Evolutionary conservation across 192 early-diverging fungal genomes (phyloP), one percentile per base, ranked within the genome.

Genomic region (Umbelopsis ramanniana): DNA sequence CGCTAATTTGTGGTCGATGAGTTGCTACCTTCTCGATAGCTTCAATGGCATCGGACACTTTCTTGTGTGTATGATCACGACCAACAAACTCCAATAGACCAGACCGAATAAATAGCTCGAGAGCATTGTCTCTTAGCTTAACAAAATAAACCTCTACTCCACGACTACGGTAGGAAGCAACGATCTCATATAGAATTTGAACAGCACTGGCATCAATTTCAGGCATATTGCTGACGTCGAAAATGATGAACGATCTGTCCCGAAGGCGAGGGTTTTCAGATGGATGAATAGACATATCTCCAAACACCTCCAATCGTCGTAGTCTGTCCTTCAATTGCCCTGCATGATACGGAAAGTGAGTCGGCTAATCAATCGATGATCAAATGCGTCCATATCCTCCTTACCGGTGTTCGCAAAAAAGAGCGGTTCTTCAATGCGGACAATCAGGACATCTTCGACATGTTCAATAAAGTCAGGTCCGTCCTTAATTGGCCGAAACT

Each of bases 271-370:
- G 93, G 17, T 89, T 89, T 75, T 98, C 96, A 0, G 95, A 95
- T 7, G 98, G 98, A 81, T 99, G 98, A 26, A 96, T 92, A 14
- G 89, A 88, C 85, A 98, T 90, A 74, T 96, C 95, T 40, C 98
- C 97, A 82, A 95, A 95, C 74, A 93, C 84, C 73, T 99, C 98
- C 35, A 98, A 81, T 29, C 98, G 92, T 54, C 95, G 92, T 38
- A 99, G 82, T 17, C 97, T 85, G 67, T 98, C 98, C 79, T 96
- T 95, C 52, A 99, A 84, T 82, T 98, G 96, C 4, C 97, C 97
- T 80, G 57, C 22, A 67, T 24, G 21, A 33, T 48, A 22, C 6
- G 22, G 15, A 67, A 40, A 46, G 38, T 22, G 24, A 53, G 15
- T 29, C 55, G 69, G 22, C 21, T 48, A 66, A 52, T 24, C n/a